Percentiles rank a stretch among this genome's conserved stretches.
phyloP scores from a whole-genome alignment of 1,139 yeast genomes.

The Suhomyces bokatorum region DNA sequence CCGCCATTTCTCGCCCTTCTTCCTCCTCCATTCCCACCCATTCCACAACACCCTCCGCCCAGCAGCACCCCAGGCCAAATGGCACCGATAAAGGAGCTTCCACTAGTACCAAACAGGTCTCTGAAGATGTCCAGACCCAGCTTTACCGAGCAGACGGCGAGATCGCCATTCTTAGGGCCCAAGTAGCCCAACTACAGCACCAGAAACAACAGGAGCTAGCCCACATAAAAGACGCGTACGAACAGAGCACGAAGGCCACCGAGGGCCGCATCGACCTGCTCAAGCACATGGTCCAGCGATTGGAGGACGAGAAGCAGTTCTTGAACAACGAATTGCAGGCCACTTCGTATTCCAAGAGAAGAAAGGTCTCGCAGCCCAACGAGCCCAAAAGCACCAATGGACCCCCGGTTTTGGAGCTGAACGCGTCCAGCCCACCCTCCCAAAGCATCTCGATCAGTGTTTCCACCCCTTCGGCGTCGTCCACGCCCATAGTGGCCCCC shows the following conservation, averaged over 20 bases:
- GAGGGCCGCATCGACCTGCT: conserved; percentile 45
- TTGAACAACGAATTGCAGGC: conserved; percentile 44
- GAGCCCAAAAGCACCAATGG: not conserved
- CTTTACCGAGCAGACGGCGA: conserved; percentile 69
- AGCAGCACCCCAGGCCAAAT: not conserved
- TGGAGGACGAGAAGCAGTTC: conserved; percentile 75
- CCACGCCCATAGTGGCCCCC: not conserved
- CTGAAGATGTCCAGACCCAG: conserved; percentile 21
- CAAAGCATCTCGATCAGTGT: conserved; percentile 5
- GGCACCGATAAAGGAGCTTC: not conserved
- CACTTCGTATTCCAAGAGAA: conserved; percentile 16
- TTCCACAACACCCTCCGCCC: not conserved
- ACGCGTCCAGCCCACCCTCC: not conserved
- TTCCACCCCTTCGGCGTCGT: conserved; percentile 2
- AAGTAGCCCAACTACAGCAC: conserved; percentile 50
- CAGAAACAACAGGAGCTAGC: conserved; percentile 46
- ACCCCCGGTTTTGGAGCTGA: not conserved
- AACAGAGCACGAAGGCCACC: conserved; percentile 30
- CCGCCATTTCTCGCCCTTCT: not conserved
- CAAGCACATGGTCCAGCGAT: conserved; percentile 47
- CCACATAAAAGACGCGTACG: conserved; percentile 39
- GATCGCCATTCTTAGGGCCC: conserved; percentile 70
- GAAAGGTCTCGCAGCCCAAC: conserved; percentile 7
- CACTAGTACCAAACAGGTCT: not conserved
- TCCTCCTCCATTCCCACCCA: not conserved